Evolutionary conservation across 176 grass and related monocot genomes (phyloP).

Genomic region (Oryza officinalis): DNA sequence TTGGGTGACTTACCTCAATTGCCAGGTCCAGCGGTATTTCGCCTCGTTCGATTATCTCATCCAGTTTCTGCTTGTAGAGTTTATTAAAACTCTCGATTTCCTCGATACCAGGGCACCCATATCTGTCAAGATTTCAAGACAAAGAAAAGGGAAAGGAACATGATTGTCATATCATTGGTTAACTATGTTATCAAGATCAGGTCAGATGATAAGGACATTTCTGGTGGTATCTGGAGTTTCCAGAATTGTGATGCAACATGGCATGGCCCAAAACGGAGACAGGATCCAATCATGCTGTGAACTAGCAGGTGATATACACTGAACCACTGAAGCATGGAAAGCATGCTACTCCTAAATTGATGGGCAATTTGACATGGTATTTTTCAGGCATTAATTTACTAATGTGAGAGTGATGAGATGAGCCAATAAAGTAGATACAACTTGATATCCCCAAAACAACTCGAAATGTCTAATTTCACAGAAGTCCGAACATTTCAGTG

Average conservation of each 20-base stretch:
- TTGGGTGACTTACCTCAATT: slow-evolving; percentile 55
- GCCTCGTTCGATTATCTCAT: slow-evolving; percentile 68
- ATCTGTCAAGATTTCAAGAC: slow-evolving; percentile 41
- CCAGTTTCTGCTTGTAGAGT: slow-evolving; percentile 72
- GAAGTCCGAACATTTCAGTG: background rate
- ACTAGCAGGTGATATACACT: background rate
- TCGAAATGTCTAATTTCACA: background rate
- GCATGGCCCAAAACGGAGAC: background rate
- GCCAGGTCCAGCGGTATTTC: slow-evolving; percentile 84
- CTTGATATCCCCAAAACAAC: background rate
- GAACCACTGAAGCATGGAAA: background rate
- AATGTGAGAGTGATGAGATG: background rate
- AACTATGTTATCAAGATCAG: background rate
- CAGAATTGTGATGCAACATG: background rate
- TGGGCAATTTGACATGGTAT: background rate
- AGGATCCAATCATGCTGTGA: background rate
- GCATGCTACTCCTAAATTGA: background rate
- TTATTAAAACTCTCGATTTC: slow-evolving; percentile 85
- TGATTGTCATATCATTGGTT: background rate
- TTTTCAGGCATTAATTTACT: background rate
- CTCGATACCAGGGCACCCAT: slow-evolving; percentile 75
- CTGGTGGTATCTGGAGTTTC: background rate
- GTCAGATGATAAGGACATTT: slow-evolving; percentile 5
- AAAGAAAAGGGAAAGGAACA: background rate
- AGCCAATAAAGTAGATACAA: background rate